Base-by-base conservation (phyloP, 2,329 filamentous ascomycete species). In the Aspergillus floridensis region DNA sequence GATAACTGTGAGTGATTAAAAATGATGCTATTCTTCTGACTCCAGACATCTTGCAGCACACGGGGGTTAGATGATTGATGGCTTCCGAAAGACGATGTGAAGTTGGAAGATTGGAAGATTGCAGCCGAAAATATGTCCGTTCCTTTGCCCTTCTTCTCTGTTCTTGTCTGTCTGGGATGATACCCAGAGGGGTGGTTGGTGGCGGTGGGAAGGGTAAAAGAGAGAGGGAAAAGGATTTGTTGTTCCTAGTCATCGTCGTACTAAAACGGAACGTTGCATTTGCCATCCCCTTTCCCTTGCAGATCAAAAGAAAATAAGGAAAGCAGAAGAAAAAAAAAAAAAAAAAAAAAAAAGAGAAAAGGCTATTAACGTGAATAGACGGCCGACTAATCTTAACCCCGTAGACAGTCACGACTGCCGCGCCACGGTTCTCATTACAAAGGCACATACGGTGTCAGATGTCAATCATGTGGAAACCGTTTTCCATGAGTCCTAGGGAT, bases 281-380 rank as follows among this genome's bases (percentile, higher is more conserved):
- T 70, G 68, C 68, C 68, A 66, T 65, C 64, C 63, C 63, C 44
- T 48, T 47, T 63, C 59, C 58, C 58, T 62, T 64, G 59, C 59
- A 65, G 48, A 31, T 49, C 65, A 66, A 8, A 41, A 41, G 38
- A 41, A 41, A 41, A 41, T 8, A 5, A 65, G 66, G 70, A 69
- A 74, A 74, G 69, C 70, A 73, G 74, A 75, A 72, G 74, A 74
- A 68, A 70, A 73, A 70, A 74, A 72, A 71, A 72, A 74, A 61
- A 65, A 66, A 14, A 4, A 32, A 3, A 35, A 2, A 35, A 8
- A 16, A 16, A 35, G 26, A 26, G 64, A 67, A 71, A 69, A 74
- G 73, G 69, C 70, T 73, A 74, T 75, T 73, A 74, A 74, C 70
- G 71, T 74, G 71, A 74, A 73, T 72, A 71, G 74, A 61, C 68